A percentile compares a stretch with the other conserved stretches of the same genome.
Evolutionary conservation across 257 asterid genomes (phyloP).

Genomic region (Paulownia fortunei): DNA sequence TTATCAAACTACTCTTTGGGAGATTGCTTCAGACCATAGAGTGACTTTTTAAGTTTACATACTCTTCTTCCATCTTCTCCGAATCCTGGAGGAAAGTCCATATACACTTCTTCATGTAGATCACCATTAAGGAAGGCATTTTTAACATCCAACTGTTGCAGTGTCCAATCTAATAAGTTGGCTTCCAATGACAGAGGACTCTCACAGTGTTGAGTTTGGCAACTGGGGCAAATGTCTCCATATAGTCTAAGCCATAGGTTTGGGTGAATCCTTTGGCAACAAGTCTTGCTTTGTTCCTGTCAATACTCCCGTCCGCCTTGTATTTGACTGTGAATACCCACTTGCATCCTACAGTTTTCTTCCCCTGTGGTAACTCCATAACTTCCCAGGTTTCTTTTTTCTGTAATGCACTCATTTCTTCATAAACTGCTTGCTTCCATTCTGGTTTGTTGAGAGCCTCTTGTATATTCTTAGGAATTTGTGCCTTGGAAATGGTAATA

Average conservation of each 20-base stretch:
- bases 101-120: neutral
- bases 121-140: neutral
- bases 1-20: neutral
- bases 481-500: too few species aligned
- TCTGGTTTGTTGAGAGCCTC: neutral
- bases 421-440: neutral
- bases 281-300: neutral
- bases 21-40: neutral
- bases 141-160: neutral
- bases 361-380: neutral
- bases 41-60: neutral
- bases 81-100: neutral
- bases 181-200: neutral
- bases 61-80: neutral
- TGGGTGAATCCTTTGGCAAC: neutral
- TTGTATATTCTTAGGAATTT: too few species aligned
- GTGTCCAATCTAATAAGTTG: neutral
- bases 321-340: neutral
- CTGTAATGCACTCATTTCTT: neutral
- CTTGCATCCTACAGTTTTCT: neutral
- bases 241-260: neutral
- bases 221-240: neutral
- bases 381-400: neutral
- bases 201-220: neutral
- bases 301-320: neutral